Evolutionary conservation across 2,329 filamentous ascomycete species (phyloP).

Genomic region (Pestalotiopsis sp.): DNA sequence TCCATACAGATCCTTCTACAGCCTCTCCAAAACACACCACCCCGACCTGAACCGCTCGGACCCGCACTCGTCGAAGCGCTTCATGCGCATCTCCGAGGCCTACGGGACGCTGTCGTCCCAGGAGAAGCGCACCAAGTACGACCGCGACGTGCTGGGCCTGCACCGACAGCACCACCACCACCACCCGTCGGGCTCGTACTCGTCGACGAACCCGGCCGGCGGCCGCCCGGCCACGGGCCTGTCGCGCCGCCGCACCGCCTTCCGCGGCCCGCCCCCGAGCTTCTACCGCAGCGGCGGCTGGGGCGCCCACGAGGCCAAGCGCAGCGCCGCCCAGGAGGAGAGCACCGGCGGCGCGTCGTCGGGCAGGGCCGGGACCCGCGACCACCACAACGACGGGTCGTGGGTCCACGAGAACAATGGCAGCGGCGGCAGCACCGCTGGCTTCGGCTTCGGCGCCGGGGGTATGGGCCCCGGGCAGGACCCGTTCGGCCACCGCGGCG

Average conservation of each 20-base stretch:
- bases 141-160: slow-evolving; percentile 64
- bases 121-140: slow-evolving; percentile 78
- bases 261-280: slow-evolving; percentile 83
- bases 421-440: background rate
- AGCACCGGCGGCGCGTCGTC: slow-evolving; percentile 23
- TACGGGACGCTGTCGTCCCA: slow-evolving; percentile 76
- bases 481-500: slow-evolving; percentile 47
- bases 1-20: slow-evolving; percentile 72
- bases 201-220: slow-evolving; percentile 65
- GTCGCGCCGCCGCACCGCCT: slow-evolving; percentile 73
- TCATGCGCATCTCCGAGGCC: slow-evolving; percentile 82
- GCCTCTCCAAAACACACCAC: slow-evolving; percentile 88
- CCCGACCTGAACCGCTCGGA: slow-evolving; percentile 86
- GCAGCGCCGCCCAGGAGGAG: slow-evolving; percentile 54
- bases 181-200: slow-evolving; percentile 50
- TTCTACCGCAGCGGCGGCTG: slow-evolving; percentile 86
- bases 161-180: slow-evolving; percentile 29
- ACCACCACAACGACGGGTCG: slow-evolving; percentile 15
- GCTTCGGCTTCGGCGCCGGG: slow-evolving; percentile 25
- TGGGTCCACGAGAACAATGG: background rate
- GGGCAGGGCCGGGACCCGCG: slow-evolving; percentile 18
- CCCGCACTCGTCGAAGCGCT: slow-evolving; percentile 71
- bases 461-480: slow-evolving; percentile 65
- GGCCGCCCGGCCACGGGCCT: slow-evolving; percentile 81
- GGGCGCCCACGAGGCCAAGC: slow-evolving; percentile 65